Evolutionary conservation across 2,329 filamentous ascomycete species (phyloP).

Genomic region (Erysiphe pulchra): DNA sequence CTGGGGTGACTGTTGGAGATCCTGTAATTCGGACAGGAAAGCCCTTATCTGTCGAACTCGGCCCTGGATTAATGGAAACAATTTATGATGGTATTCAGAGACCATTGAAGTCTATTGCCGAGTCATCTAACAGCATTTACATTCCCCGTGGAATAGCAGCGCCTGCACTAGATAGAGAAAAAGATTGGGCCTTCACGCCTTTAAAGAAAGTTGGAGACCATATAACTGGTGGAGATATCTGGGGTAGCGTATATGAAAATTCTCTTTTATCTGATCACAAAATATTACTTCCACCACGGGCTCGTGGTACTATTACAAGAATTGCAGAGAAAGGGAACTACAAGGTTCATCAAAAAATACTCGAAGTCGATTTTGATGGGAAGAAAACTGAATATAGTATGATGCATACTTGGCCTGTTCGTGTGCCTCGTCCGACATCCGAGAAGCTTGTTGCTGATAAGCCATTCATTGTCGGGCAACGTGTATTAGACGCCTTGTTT

Average conservation of each 20-base stretch:
- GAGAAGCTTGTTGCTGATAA: constrained; percentile 77
- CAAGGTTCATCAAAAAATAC: constrained; percentile 77
- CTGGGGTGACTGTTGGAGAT: constrained; percentile 87
- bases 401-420: constrained; percentile 98
- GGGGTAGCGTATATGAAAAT: constrained; percentile 89
- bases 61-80: constrained; percentile 89
- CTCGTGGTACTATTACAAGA: constrained; percentile 72
- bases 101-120: constrained; percentile 64
- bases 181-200: constrained; percentile 92
- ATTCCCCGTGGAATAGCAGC: constrained; percentile 84
- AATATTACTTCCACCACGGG: constrained; percentile 74
- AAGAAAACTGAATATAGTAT: constrained; percentile 85
- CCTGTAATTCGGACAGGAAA: constrained; percentile 78
- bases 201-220: constrained; percentile 86
- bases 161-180: constrained; percentile 67
- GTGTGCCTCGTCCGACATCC: constrained; percentile 73
- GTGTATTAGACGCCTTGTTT: constrained; percentile 89
- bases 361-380: constrained; percentile 93
- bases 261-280: constrained; percentile 82
- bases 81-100: constrained; percentile 99
- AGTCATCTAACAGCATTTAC: constrained; percentile 68
- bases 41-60: constrained; percentile 89
- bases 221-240: constrained; percentile 87
- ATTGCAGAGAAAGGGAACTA: constrained; percentile 79
- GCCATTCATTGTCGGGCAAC: constrained; percentile 88